phyloP scores from a whole-genome alignment of 306 rosid species.

The Ochetophila trinervis region DNA sequence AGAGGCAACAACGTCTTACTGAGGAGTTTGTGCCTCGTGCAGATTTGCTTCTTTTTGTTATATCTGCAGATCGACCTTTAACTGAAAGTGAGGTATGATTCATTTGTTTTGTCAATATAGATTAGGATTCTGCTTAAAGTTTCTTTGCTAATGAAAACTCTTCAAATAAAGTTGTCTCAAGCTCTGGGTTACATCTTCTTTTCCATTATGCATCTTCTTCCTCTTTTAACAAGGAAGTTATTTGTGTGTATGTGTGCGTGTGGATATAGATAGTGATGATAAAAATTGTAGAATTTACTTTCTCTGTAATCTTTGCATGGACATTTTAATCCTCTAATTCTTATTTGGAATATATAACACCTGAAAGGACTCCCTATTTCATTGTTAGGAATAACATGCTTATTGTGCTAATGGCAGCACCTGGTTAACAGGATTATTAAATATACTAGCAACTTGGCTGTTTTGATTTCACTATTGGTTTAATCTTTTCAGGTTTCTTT shows the following conservation, averaged over 20 bases:
- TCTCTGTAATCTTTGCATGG: too few relatives aligned
- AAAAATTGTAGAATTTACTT: too few relatives aligned
- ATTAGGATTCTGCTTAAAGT: neutral
- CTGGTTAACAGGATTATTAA: neutral
- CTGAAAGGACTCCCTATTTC: neutral
- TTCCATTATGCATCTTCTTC: neutral
- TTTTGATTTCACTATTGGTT: conserved; percentile 8
- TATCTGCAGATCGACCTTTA: conserved; percentile 95
- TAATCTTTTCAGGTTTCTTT: conserved; percentile 63
- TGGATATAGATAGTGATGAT: too few relatives aligned
- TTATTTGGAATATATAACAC: neutral
- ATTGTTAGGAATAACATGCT: neutral
- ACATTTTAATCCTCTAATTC: neutral
- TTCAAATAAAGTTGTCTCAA: neutral
- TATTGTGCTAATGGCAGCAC: neutral
- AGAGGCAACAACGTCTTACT: conserved; percentile 90
- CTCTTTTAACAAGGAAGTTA: neutral
- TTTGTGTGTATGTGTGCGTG: neutral
- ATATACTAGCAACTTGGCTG: conserved; percentile 6
- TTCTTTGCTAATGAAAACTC: neutral
- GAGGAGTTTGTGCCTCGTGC: conserved; percentile 99
- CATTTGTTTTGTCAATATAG: conserved; percentile 9
- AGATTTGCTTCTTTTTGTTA: conserved; percentile 88
- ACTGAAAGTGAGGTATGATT: conserved; percentile 91
- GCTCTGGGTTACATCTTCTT: neutral